Evolutionary conservation across 495 filamentous ascomycete species (phyloP), one percentile per base, ranked within the genome.

Genomic region (Lasiosphaeriaceae sp.): DNA sequence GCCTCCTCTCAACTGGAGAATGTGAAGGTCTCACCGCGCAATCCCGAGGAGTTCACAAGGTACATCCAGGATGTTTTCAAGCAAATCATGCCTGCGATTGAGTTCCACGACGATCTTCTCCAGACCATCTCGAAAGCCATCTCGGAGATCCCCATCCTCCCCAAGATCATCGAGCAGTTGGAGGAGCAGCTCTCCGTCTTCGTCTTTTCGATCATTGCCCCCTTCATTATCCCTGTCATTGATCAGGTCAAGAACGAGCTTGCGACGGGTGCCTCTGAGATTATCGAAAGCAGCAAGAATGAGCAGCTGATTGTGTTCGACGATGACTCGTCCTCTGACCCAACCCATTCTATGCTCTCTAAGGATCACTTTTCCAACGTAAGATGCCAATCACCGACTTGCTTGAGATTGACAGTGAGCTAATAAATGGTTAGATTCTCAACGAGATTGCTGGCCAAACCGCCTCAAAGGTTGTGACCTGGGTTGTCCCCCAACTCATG

Each of bases 341-440:
- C 92, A 8, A 96, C 92, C 11, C 92, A 96, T 69, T 92, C 88
- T n/a, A 96, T 96, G 92, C 81, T 96, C 19, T 89, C 89, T 44
- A 96, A 96, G 76, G 92, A 96, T 63, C 91, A 96, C 66, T 96
- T 95, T 69, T 86, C 86, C 46, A 90, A 91, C 63, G 73, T 76
- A 67, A 69, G 74, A 61, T 21, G 12, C 4, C 0, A n/a, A 16
- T 22, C 29, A 1, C 12, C 31, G 16, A 5, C 4, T 26, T 37
- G 11, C 14, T 26, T 20, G 11, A 14, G 11, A 1, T 23, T 39
- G 51, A 35, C 22, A 9, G n/a, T 2, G n/a, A 55, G 31, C 69
- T 78, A 54, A 78, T 20, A 35, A 47, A 26, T 49, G 3, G 14
- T 4, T 17, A 83, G 80, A 78, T 91, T 20, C 83, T 96, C 50